A percentile compares a stretch with the other conserved stretches of the same genome.
Evolutionary conservation across 208 protist species (phyloP).

Genomic region (Leishmania aethiopica): DNA sequence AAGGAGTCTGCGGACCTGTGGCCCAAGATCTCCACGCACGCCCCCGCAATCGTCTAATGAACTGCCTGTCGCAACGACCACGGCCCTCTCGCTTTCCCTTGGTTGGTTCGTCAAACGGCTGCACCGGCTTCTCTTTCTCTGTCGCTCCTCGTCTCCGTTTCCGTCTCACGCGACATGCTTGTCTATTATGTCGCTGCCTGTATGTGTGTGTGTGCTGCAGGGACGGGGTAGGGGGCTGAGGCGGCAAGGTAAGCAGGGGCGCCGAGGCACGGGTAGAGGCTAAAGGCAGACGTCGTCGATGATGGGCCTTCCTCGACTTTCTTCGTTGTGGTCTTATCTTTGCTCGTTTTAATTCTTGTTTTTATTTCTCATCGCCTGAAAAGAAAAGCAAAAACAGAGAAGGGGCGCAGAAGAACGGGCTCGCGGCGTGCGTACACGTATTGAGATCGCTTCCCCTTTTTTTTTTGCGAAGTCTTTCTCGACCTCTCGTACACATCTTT

Average conservation of each 20-base stretch:
- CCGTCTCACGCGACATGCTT: not conserved
- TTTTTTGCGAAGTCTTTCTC: not conserved
- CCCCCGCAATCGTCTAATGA: constrained; percentile 96
- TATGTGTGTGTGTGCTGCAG: not conserved
- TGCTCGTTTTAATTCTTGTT: not conserved
- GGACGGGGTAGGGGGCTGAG: not conserved
- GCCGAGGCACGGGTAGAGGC: not conserved
- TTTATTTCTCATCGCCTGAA: not conserved
- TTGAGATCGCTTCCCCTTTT: not conserved
- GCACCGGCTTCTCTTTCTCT: not conserved
- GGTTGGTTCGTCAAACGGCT: not conserved
- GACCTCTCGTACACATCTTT: not conserved
- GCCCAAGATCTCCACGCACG: constrained; percentile 98
- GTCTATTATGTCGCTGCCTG: not conserved
- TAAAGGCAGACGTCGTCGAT: not conserved
- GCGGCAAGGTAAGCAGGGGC: not conserved
- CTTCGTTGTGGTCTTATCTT: not conserved
- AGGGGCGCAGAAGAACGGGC: not conserved
- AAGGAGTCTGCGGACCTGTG: constrained; percentile 99
- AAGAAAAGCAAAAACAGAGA: not conserved
- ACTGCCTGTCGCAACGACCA: not conserved
- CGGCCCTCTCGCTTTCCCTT: not conserved
- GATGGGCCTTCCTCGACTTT: not conserved
- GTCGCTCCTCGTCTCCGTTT: not conserved
- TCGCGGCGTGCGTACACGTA: not conserved